These are phyloP conservation scores for Ogataea dorogensis DNA, from an alignment of 805 yeast species.

Conservation along the genomic window DNA sequence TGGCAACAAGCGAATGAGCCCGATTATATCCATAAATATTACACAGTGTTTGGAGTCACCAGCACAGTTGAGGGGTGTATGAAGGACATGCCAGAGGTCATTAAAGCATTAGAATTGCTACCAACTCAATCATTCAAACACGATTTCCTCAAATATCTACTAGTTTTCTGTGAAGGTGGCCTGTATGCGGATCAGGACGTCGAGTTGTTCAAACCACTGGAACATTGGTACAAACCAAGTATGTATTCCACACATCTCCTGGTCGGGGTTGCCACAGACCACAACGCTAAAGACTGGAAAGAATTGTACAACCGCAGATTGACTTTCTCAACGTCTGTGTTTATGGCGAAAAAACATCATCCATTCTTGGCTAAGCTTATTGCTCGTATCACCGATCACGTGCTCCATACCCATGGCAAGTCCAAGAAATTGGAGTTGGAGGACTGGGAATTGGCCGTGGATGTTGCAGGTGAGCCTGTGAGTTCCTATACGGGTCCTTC, in stretches of 20 bases:
- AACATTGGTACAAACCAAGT: conserved; percentile 22
- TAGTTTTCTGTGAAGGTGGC: conserved; percentile 51
- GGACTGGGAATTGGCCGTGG: conserved; percentile 8
- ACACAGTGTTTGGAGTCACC: conserved; percentile 6
- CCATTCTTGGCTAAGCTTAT: conserved; percentile 26
- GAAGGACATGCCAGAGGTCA: conserved; percentile 43
- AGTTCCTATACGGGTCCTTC: conserved; percentile 23
- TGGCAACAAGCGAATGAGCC: conserved; percentile 18
- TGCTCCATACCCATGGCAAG: conserved; percentile 7
- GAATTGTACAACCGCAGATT: conserved; percentile 20
- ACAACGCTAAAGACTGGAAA: conserved; percentile 22
- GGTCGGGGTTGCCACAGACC: conserved; percentile 25
- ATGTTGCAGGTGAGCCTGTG: conserved; percentile 21
- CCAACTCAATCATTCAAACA: conserved; percentile 47
- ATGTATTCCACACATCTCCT: conserved; percentile 11
- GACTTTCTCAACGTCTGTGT: conserved; percentile 18
- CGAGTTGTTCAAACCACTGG: conserved; percentile 42
- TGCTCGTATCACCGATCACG: conserved; percentile 21
- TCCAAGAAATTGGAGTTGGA: conserved; percentile 16
- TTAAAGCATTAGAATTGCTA: conserved; percentile 43
- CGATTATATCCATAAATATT: conserved; percentile 9
- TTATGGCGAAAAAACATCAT: conserved; percentile 24
- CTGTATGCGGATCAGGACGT: conserved; percentile 56
- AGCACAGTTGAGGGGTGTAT: background rate
- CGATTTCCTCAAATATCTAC: conserved; percentile 52